phyloP scores from a whole-genome alignment of 1,284 basidiomycete genomes.

The Tilletia setariae region DNA sequence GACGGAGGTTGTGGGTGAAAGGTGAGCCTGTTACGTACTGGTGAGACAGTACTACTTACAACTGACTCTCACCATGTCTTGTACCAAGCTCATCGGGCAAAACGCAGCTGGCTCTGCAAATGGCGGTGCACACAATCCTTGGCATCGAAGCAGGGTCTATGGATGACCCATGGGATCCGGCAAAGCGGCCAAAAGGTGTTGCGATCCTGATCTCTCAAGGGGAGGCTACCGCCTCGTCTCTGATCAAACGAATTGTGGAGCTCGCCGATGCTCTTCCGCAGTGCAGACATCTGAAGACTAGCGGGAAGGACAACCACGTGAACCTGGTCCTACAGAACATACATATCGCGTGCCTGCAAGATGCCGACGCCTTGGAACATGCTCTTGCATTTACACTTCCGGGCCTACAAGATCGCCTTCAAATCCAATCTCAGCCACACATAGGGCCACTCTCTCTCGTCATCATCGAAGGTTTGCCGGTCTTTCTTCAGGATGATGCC shows the following conservation, averaged over 20 bases:
- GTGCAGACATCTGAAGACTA: neutral
- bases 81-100: slow-evolving; percentile 44
- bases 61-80: too few species aligned
- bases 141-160: slow-evolving; percentile 13
- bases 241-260: slow-evolving; percentile 26
- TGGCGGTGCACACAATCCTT: slow-evolving; percentile 32
- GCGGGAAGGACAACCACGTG: slow-evolving; percentile 15
- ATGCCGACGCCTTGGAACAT: slow-evolving; percentile 30
- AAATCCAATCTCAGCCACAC: neutral
- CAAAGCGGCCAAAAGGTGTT: slow-evolving; percentile 11
- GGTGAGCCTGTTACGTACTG: slow-evolving; percentile 15
- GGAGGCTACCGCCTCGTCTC: slow-evolving; percentile 18
- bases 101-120: slow-evolving; percentile 39
- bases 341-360: slow-evolving; percentile 19
- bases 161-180: neutral
- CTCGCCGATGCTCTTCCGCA: slow-evolving; percentile 11
- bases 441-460: slow-evolving; percentile 24
- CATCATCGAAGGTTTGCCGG: slow-evolving; percentile 38
- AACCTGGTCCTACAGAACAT: slow-evolving; percentile 21
- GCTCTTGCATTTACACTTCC: slow-evolving; percentile 40
- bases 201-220: slow-evolving; percentile 22
- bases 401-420: slow-evolving; percentile 22
- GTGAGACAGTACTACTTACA: neutral
- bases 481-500: slow-evolving; percentile 39
- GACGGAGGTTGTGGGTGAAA: slow-evolving; percentile 45